phyloP scores from a whole-genome alignment of 495 filamentous ascomycete species.

The Xylaria longipes region DNA sequence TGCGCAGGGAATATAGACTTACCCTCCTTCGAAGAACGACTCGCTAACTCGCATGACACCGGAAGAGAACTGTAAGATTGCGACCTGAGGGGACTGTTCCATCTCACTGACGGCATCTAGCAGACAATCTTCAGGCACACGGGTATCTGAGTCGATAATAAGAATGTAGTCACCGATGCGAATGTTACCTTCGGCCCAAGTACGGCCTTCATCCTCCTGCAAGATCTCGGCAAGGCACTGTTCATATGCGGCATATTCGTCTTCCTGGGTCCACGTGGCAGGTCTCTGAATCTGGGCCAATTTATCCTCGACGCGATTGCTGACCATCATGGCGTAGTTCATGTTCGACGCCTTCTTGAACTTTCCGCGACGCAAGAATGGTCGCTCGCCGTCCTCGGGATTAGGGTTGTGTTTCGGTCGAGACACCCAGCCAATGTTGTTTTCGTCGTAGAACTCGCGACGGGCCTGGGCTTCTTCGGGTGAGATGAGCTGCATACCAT shows the following conservation, averaged over 20 bases:
- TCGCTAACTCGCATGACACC: constrained; percentile 74
- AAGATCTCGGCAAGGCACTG: constrained; percentile 59
- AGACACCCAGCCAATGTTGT: constrained; percentile 68
- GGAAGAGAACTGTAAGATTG: constrained; percentile 70
- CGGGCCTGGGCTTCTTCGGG: constrained; percentile 62
- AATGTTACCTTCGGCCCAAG: constrained; percentile 73
- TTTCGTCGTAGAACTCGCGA: constrained; percentile 69
- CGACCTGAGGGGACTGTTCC: constrained; percentile 73
- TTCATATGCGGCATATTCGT: constrained; percentile 59
- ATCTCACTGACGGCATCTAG: constrained; percentile 74
- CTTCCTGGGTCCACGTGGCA: constrained; percentile 55
- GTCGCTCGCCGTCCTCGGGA: constrained; percentile 38
- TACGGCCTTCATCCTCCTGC: constrained; percentile 62
- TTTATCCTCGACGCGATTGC: constrained; percentile 65
- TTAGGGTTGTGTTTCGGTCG: constrained; percentile 65
- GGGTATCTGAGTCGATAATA: constrained; percentile 71
- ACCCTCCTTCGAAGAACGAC: constrained; percentile 66
- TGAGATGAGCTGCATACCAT: constrained; percentile 67
- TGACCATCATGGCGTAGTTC: constrained; percentile 69
- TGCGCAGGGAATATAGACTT: constrained; percentile 24
- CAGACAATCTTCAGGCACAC: constrained; percentile 70
- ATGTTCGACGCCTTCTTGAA: constrained; percentile 81
- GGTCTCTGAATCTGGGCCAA: constrained; percentile 50
- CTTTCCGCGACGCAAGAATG: constrained; percentile 67
- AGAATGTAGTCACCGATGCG: constrained; percentile 75